Evolutionary conservation across 2,329 filamentous ascomycete genomes (phyloP).

Genomic region (Coniochaeta prunicola): DNA sequence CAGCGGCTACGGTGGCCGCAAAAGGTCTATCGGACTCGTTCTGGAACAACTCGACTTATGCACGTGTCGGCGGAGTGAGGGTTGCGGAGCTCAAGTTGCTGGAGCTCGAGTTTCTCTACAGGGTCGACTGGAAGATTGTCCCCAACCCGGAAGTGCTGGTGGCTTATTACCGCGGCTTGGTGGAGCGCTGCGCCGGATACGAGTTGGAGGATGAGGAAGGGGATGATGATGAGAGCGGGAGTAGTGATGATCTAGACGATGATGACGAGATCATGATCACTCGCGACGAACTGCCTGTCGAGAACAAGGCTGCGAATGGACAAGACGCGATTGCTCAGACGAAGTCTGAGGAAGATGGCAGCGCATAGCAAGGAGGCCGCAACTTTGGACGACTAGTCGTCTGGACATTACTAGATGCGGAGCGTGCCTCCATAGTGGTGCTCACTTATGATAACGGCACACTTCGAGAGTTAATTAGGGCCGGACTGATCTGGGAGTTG

Average conservation of each 20-base stretch:
- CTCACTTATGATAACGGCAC: background rate
- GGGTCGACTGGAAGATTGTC: constrained; percentile 94
- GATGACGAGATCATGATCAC: constrained; percentile 13
- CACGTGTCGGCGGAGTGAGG: constrained; percentile 85
- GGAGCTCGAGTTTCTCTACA: constrained; percentile 86
- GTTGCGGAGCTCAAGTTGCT: constrained; percentile 83
- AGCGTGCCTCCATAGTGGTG: background rate
- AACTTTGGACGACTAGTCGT: background rate
- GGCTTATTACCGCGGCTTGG: constrained; percentile 85
- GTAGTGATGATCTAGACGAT: constrained; percentile 21
- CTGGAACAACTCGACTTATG: constrained; percentile 97
- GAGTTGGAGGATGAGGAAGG: constrained; percentile 34
- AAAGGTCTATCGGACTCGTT: constrained; percentile 96
- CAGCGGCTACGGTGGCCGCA: constrained; percentile 87
- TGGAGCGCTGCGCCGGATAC: constrained; percentile 58
- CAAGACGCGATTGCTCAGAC: background rate
- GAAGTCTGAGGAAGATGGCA: background rate
- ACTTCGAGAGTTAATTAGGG: background rate
- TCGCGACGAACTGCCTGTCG: constrained; percentile 21
- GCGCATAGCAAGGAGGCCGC: background rate
- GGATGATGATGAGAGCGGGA: constrained; percentile 20
- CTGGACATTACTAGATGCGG: background rate
- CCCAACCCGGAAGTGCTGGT: constrained; percentile 89
- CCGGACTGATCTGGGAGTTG: background rate
- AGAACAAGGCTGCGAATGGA: constrained; percentile 5